phyloP scores from a whole-genome alignment of 192 early-diverging fungal species.

The Diversispora eburnea region DNA sequence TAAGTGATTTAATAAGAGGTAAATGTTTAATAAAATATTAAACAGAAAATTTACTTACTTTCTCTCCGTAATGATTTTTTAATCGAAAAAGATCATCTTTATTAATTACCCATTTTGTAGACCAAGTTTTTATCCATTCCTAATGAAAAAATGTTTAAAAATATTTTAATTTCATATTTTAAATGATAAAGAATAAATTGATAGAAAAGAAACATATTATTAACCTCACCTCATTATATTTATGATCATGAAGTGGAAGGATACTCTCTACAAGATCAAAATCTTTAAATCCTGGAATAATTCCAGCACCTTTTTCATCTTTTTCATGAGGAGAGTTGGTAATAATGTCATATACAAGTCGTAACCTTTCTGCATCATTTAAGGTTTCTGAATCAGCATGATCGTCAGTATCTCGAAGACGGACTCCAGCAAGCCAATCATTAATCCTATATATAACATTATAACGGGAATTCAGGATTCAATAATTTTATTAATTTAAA shows the following conservation, averaged over 20 bases:
- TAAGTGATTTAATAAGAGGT: background rate
- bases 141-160: slow-evolving; percentile 17
- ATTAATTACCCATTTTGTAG: slow-evolving; percentile 73
- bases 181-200: background rate
- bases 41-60: slow-evolving; percentile 33
- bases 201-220: background rate
- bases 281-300: slow-evolving; percentile 46
- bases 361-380: slow-evolving; percentile 53
- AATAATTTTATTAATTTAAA: background rate
- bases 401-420: slow-evolving; percentile 33
- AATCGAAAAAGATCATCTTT: slow-evolving; percentile 70
- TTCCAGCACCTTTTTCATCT: slow-evolving; percentile 66
- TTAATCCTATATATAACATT: slow-evolving; percentile 49
- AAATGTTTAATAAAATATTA: background rate
- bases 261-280: slow-evolving; percentile 60
- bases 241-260: slow-evolving; percentile 74
- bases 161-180: background rate
- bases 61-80: slow-evolving; percentile 83
- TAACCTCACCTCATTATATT: slow-evolving; percentile 73
- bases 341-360: slow-evolving; percentile 61
- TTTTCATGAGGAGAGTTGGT: slow-evolving; percentile 50
- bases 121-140: slow-evolving; percentile 81
- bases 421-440: slow-evolving; percentile 72
- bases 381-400: slow-evolving; percentile 29
- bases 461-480: background rate